Base-by-base conservation (phyloP, 306 rosid genomes). In the Medicago truncatula region DNA sequence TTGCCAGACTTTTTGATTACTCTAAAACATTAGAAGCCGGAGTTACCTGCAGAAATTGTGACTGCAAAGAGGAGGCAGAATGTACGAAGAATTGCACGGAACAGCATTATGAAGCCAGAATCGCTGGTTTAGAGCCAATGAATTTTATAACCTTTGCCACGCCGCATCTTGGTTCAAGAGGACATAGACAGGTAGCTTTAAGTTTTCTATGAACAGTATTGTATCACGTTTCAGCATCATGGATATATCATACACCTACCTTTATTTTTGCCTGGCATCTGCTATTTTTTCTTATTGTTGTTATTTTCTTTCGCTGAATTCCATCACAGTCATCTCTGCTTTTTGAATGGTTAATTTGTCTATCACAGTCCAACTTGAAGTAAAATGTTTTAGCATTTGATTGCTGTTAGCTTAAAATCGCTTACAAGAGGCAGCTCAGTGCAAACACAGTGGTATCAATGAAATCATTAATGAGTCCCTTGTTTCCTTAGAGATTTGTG, bases 111-210 rank as follows among this genome's bases (percentile, higher is more conserved):
- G 86, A 78, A 54, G 89, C 84, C 73, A 92, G 71, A 64, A 89
- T 95, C 70, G 98, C 92, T 80, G 97, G 98, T 73, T 80, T 95
- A 84, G 91, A 88, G 78, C 92, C 98, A 73, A 80, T 95, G 83
- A 95, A 92, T 88, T 95, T 95, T 73, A 85, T 95, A 83, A 95
- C 97, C 21, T 82, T 95, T 49, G 97, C 98, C 74, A 95, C 98
- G 10, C 98, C 98, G 9, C 97, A 95, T 89, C 97, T 95, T 74
- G 98, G 98, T 74, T 92, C 97, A 73, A 84, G 89, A 70, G 98
- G 98, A 83, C 81, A 89, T 79, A 86, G 76, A 76, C 98, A 92
- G 96, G 98, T 88, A 44, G 58, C 74, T 82, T 81, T 56, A 57
- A 72, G 63, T 62, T 74, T 76, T 47, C 8, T 36, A 49, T 52